Evolutionary conservation across 2,329 filamentous ascomycete species (phyloP).

Genomic region (Diaporthe nobilis): DNA sequence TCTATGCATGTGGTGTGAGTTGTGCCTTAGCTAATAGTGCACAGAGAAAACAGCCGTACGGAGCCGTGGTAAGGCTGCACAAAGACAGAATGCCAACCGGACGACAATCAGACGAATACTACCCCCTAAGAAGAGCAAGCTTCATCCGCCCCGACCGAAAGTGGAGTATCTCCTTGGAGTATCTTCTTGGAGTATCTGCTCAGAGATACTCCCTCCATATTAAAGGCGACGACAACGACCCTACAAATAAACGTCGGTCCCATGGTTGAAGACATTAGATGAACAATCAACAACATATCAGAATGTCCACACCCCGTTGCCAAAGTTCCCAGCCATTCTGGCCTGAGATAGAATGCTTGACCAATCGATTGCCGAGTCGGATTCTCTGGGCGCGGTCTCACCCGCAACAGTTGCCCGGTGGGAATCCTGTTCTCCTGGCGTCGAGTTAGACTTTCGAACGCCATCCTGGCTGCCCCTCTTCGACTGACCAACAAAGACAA

Average conservation of each 20-base stretch:
- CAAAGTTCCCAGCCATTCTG: not conserved
- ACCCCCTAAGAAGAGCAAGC: not conserved
- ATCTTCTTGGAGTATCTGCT: not conserved
- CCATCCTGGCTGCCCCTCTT: not conserved
- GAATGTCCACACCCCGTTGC: not conserved
- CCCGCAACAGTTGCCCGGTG: not conserved
- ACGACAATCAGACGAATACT: constrained; percentile 21
- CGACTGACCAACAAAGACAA: not conserved
- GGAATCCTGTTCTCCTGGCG: not conserved
- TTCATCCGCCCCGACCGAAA: not conserved
- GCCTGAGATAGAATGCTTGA: not conserved
- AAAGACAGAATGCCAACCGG: not conserved
- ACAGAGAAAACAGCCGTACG: not conserved
- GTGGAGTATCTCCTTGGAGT: not conserved
- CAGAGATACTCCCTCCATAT: not conserved
- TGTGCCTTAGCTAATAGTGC: not conserved
- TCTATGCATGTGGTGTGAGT: not conserved
- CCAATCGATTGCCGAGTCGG: too few species aligned
- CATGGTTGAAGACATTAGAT: not conserved
- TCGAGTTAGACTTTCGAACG: not conserved
- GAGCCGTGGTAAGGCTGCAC: not conserved
- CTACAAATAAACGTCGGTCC: not conserved
- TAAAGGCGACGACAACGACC: not conserved
- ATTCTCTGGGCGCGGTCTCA: not conserved
- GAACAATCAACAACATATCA: not conserved